Conservation (phyloP, 306 rosid genomes). For the Vicia sativa region DNA sequence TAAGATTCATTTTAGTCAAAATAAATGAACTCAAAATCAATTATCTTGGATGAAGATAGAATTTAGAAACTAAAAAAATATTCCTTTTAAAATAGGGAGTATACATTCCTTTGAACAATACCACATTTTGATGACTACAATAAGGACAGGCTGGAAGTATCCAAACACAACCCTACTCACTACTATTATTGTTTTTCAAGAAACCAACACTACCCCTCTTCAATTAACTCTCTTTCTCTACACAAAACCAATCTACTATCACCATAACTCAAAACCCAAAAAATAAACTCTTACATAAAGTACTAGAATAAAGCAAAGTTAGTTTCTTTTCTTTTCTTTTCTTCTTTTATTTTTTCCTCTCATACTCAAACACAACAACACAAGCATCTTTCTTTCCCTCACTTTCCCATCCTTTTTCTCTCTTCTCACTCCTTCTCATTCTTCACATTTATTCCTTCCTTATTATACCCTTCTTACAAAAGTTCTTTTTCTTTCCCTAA, state of each 20-base stretch:
- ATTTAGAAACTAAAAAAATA: no score
- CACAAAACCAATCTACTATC: slow-evolving; percentile 33
- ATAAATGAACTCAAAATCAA: no score
- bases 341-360: no score
- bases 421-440: slow-evolving; percentile 36
- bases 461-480: slow-evolving; percentile 41
- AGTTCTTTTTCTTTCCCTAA: slow-evolving; percentile 47
- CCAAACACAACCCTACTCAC: slow-evolving; percentile 73
- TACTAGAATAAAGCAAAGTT: slow-evolving; percentile 53
- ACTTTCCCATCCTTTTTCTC: slow-evolving; percentile 47
- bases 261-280: not conserved
- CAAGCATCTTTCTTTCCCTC: slow-evolving; percentile 76
- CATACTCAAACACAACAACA: no score
- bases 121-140: slow-evolving; percentile 50
- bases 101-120: slow-evolving; percentile 5
- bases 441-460: slow-evolving; percentile 37
- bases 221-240: slow-evolving; percentile 52
- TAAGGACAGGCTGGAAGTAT: slow-evolving; percentile 89
- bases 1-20: no score
- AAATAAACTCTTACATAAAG: slow-evolving; percentile 49
- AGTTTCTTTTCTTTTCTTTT: slow-evolving; percentile 37
- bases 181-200: slow-evolving; percentile 61
- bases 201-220: slow-evolving; percentile 45
- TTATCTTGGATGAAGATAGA: no score
- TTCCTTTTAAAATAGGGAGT: no score